Evolutionary conservation across 164 flowering plant species (phyloP), one percentile per base, ranked within the genome.

Genomic region (Nymphaea thermarum): DNA sequence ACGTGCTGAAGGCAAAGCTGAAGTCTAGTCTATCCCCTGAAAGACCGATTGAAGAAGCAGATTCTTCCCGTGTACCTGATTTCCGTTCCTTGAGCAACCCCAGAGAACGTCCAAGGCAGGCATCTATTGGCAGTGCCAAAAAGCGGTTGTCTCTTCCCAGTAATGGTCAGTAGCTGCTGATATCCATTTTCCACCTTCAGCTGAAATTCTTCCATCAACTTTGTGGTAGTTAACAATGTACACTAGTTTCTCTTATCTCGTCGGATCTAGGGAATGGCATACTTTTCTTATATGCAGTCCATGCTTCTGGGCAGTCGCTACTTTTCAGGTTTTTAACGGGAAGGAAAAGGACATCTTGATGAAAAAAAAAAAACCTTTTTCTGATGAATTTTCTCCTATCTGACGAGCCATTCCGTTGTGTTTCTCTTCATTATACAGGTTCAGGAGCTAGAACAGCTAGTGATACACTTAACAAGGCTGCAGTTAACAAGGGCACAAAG

Each of bases 81-180:
- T 44, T 83, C 53, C 83, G 93, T 79, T 92, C 97, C 43, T 84
- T 76, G 55, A 92, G 98, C 81, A 95, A 86, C 71, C 94, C 97
- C 3, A 92, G 83, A 69, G 93, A 92, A 80, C 85, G 96, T 71
- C 71, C 83, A 63, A 60, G 80, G 44, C 81, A 72, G 63, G 64
- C 72, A 5, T 25, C 36, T 25, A 81, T 85, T 77, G 77, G 69
- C 59, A 80, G 66, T 67, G 80, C 78, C 73, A 89, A 85, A 82
- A 87, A 86, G 75, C 82, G 96, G 43, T 62, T 87, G 63, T 95
- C 98, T 71, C 77, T 95, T 65, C 93, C 98, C 42, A 80, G 74
- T 70, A 80, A 60, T 63, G 87, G 97, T 94, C 59, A 75, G 86
- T 70, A 64, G 57, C 57, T 51, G 8, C 8, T 51, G 14, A 8